Evolutionary conservation across 306 rosid species (phyloP), one percentile per base, ranked within the genome.

Genomic region (Rosa chinensis): DNA sequence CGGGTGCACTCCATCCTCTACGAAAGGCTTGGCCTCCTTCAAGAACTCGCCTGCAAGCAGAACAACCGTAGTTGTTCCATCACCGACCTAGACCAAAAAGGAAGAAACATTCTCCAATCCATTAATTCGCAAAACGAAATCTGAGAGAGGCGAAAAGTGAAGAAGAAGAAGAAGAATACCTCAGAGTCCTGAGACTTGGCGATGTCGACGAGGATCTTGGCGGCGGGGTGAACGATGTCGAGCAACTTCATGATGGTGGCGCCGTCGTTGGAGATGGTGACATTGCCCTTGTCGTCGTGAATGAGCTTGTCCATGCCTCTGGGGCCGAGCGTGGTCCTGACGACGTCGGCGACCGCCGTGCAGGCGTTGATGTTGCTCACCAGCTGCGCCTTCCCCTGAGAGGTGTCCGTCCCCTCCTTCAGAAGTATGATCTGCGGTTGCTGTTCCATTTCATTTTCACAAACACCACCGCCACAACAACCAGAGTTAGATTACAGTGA

Each of bases 281-380:
- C 99, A 25, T 39, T 64, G 39, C 99, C 99, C 81, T 95, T 95
- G 53, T 95, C 92, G 48, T 92, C 97, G 52, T 95, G 99, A 52
- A 95, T 95, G 86, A 95, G 97, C 64, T 95, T 95, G 88, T 95
- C 99, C 99, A 95, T 95, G 42, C 99, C 99, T 66, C 99, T 90
- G 0, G 99, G 99, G 1, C 99, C 99, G 8, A 95, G 86, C 8
- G 99, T 95, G 72, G 93, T 86, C 40, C 99, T 87, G 40, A 95
- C 98, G 84, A 95, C 98, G 56, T 95, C 99, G 5, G 98, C 96
- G 78, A 93, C 96, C 5, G 95, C 97, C 8, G 94, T 90, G 82
- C 99, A 95, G 25, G 99, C 99, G 82, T 95, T 95, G 77, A 95
- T 95, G 88, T 95, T 95, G 90, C 99, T 95, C 45, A 95, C 89